phyloP scores from a whole-genome alignment of 495 filamentous ascomycete genomes.

The Cladorrhinum samala region DNA sequence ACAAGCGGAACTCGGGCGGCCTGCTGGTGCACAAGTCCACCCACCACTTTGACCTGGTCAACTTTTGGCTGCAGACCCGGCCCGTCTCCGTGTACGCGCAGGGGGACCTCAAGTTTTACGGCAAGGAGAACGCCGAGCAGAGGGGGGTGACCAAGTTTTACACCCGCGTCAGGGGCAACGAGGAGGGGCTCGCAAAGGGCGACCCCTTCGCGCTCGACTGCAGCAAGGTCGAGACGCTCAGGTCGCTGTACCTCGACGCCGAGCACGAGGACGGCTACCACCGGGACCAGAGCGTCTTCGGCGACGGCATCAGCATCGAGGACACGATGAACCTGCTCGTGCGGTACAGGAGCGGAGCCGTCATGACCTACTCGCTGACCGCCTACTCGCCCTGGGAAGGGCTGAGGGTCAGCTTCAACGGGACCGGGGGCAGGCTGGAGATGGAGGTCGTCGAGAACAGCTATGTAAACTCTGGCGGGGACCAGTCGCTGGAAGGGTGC shows the following conservation, averaged over 20 bases:
- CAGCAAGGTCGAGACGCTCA: slow-evolving; percentile 42
- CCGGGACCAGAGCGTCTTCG: slow-evolving; percentile 53
- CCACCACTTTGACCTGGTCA: slow-evolving; percentile 47
- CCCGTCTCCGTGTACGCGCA: slow-evolving; percentile 41
- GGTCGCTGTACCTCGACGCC: slow-evolving; percentile 51
- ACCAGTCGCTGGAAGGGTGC: slow-evolving; percentile 38
- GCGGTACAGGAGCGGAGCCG: slow-evolving; percentile 46
- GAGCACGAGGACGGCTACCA: slow-evolving; percentile 55
- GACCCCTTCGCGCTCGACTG: slow-evolving; percentile 50
- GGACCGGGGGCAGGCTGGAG: slow-evolving; percentile 40
- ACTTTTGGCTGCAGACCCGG: slow-evolving; percentile 44
- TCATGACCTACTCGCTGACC: slow-evolving; percentile 43
- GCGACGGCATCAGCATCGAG: slow-evolving; percentile 55
- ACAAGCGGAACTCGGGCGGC: slow-evolving; percentile 51
- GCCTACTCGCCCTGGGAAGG: slow-evolving; percentile 48
- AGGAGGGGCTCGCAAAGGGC: slow-evolving; percentile 17
- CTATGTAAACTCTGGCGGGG: slow-evolving; percentile 44
- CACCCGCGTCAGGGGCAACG: slow-evolving; percentile 31
- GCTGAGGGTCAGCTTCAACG: slow-evolving; percentile 42
- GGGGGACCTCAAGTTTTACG: slow-evolving; percentile 44
- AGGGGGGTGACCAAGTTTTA: slow-evolving; percentile 36
- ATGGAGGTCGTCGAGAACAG: slow-evolving; percentile 45
- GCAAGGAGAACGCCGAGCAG: slow-evolving; percentile 39
- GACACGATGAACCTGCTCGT: slow-evolving; percentile 56
- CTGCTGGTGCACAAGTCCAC: slow-evolving; percentile 47